phyloP scores from a whole-genome alignment of 192 early-diverging fungal species.

The Spinellus fusiger region DNA sequence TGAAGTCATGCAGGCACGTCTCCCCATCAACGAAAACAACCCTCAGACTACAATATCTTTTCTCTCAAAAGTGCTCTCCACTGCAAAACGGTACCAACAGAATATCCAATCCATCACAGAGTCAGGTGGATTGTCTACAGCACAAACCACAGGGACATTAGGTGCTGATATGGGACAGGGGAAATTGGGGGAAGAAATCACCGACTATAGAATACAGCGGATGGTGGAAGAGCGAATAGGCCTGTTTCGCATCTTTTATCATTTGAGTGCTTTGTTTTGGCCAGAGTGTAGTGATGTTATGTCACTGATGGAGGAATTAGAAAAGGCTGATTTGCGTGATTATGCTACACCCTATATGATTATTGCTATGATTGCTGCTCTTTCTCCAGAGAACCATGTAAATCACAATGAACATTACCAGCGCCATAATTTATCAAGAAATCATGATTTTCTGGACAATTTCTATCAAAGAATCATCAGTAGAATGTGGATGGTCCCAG shows the following conservation, averaged over 20 bases:
- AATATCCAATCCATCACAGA: constrained; percentile 40
- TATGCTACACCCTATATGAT: constrained; percentile 19
- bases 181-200: constrained; percentile 33
- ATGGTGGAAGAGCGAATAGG: constrained; percentile 33
- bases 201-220: constrained; percentile 34
- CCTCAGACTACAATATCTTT: constrained; percentile 33
- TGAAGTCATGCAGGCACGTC: constrained; percentile 24
- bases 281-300: constrained; percentile 31
- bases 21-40: constrained; percentile 4
- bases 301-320: constrained; percentile 28
- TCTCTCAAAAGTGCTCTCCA: constrained; percentile 43
- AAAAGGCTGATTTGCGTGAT: constrained; percentile 18
- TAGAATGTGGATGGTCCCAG: constrained; percentile 15
- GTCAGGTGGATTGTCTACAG: constrained; percentile 41
- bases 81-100: constrained; percentile 41
- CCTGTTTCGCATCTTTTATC: constrained; percentile 40
- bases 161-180: constrained; percentile 3
- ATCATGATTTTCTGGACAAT: constrained; percentile 15
- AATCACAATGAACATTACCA: constrained; percentile 19
- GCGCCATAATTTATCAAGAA: neutral
- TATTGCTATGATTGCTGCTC: constrained; percentile 23
- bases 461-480: constrained; percentile 10
- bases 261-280: constrained; percentile 32
- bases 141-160: constrained; percentile 23
- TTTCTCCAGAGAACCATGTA: constrained; percentile 8